Percentiles rank a stretch among this genome's conserved stretches.
phyloP scores from a whole-genome alignment of 352 stramenopile genomes.

The Globisporangium lucens region DNA sequence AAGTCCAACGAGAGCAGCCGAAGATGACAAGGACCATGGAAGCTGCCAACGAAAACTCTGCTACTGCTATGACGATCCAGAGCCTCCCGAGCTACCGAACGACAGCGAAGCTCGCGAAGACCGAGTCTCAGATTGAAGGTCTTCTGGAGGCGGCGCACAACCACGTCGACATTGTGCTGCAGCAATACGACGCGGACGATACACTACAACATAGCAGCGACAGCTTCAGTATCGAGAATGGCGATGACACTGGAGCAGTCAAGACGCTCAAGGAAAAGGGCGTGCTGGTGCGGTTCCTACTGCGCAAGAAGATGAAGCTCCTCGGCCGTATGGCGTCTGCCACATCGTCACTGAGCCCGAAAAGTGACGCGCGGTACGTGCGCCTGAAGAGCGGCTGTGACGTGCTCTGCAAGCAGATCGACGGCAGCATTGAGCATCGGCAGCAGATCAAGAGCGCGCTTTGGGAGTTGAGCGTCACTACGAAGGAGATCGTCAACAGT shows the following conservation, averaged over 20 bases:
- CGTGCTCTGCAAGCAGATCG: constrained; percentile 28
- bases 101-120: constrained; percentile 5
- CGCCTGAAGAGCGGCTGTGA: constrained; percentile 31
- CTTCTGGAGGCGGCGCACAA: constrained; percentile 5
- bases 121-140: constrained; percentile 9
- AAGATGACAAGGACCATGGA: background rate
- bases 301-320: constrained; percentile 25
- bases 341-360: background rate
- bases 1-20: background rate
- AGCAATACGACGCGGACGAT: constrained; percentile 8
- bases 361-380: constrained; percentile 30
- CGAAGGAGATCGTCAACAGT: constrained; percentile 5
- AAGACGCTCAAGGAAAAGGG: background rate
- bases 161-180: constrained; percentile 25
- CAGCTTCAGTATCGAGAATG: background rate
- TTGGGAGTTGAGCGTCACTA: constrained; percentile 17
- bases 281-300: constrained; percentile 17
- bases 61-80: constrained; percentile 1
- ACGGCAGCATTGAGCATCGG: constrained; percentile 24
- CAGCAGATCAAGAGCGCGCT: constrained; percentile 25
- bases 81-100: constrained; percentile 1
- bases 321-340: constrained; percentile 3
- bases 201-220: background rate
- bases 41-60: background rate
- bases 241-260: background rate